Percentiles rank a stretch among this genome's conserved stretches.
phyloP scores from a whole-genome alignment of 2,329 filamentous ascomycete species.

The Balansia obtecta region DNA sequence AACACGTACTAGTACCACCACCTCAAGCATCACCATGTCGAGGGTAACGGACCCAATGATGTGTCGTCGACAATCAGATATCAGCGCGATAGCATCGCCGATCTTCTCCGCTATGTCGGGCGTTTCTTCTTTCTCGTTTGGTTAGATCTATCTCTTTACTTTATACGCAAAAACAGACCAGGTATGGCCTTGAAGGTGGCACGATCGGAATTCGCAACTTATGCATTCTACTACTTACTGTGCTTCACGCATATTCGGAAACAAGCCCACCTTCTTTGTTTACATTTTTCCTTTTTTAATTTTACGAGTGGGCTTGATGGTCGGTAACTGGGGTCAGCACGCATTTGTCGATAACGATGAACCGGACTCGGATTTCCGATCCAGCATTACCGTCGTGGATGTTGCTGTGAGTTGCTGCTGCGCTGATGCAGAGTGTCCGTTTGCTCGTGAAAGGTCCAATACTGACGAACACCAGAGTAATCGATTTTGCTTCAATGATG shows the following conservation, averaged over 20 bases:
- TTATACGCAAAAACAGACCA: constrained; percentile 48
- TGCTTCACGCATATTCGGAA: constrained; percentile 36
- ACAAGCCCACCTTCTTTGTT: constrained; percentile 48
- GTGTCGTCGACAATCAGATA: constrained; percentile 66
- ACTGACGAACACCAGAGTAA: constrained; percentile 45
- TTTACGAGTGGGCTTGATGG: constrained; percentile 61
- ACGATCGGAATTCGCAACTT: constrained; percentile 49
- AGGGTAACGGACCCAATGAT: constrained; percentile 67
- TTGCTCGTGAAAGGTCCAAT: not conserved
- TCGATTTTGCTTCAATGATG: constrained; percentile 72
- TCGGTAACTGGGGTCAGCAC: constrained; percentile 77
- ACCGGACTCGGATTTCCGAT: constrained; percentile 66
- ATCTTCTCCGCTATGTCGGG: constrained; percentile 61
- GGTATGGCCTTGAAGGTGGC: constrained; percentile 40
- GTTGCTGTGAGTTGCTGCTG: constrained; percentile 46
- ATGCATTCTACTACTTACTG: constrained; percentile 33
- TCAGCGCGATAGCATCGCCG: constrained; percentile 52
- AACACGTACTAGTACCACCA: constrained; percentile 80
- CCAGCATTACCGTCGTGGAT: constrained; percentile 69
- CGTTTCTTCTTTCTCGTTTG: constrained; percentile 65
- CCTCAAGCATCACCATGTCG: constrained; percentile 76
- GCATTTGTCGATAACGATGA: constrained; percentile 65
- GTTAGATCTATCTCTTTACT: constrained; percentile 65
- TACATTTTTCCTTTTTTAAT: constrained; percentile 54
- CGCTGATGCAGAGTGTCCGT: not conserved